Percentiles rank a stretch among this genome's conserved stretches.
Conservation (phyloP, 345 rosid genomes). For the Mercurialis annua region DNA sequence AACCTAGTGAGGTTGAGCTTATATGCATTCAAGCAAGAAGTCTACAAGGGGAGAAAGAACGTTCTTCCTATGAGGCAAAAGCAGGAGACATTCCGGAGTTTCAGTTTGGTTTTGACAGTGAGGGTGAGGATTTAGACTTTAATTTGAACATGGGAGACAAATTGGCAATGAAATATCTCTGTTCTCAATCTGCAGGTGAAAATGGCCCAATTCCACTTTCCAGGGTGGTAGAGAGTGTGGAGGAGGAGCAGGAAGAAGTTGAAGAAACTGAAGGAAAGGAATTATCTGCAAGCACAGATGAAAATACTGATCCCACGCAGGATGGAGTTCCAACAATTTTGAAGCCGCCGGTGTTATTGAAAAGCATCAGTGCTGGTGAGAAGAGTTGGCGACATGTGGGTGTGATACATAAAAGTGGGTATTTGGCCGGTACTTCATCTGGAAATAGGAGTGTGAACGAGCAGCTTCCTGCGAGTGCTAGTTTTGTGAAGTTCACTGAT, state of each 20-base stretch:
- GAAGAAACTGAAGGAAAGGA: slow-evolving; percentile 22
- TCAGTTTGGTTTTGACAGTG: slow-evolving; percentile 43
- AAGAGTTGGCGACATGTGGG: slow-evolving; percentile 31
- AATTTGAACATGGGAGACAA: slow-evolving; percentile 17
- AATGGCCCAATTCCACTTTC: slow-evolving; percentile 31
- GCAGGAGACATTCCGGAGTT: slow-evolving; percentile 27
- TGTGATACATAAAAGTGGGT: slow-evolving; percentile 33
- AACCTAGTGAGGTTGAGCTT: slow-evolving; percentile 41
- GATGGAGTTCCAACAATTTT: slow-evolving; percentile 16
- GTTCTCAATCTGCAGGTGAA: slow-evolving; percentile 10
- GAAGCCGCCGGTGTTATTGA: slow-evolving; percentile 25
- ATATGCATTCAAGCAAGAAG: slow-evolving; percentile 39
- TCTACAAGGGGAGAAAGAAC: slow-evolving; percentile 20
- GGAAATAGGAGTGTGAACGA: slow-evolving; percentile 37
- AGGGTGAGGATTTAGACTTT: slow-evolving; percentile 23
- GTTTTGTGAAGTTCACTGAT: slow-evolving; percentile 38
- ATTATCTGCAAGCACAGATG: slow-evolving; percentile 10
- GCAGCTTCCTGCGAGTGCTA: slow-evolving; percentile 32
- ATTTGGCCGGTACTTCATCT: slow-evolving; percentile 43
- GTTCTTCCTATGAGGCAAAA: slow-evolving; percentile 7
- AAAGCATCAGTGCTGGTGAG: slow-evolving; percentile 23
- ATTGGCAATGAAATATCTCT: slow-evolving; percentile 2
- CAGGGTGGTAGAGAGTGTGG: slow-evolving; percentile 39
- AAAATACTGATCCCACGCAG: slow-evolving; percentile 6
- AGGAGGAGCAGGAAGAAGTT: slow-evolving; percentile 22